These are phyloP conservation scores for Penicillium crustosum DNA, from an alignment of 2,329 filamentous ascomycete genomes.

Conservation along the genomic window DNA sequence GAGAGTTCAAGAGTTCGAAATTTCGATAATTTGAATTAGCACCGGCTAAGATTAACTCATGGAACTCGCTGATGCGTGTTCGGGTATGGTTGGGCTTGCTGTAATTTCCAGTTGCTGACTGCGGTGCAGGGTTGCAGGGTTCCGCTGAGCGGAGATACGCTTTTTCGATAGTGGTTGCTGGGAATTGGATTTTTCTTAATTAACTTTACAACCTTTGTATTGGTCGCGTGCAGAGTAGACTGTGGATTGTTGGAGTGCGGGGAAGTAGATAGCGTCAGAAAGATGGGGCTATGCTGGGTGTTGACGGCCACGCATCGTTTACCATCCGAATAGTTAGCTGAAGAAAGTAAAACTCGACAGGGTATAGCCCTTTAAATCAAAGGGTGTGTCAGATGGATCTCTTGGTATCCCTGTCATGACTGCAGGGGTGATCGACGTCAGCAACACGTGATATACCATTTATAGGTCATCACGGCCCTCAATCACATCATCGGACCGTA, in stretches of 20 bases:
- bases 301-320: neutral
- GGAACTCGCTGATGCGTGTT: neutral
- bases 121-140: neutral
- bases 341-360: neutral
- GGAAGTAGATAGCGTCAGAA: neutral
- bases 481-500: neutral
- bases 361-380: neutral
- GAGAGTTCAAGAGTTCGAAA: neutral
- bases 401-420: neutral
- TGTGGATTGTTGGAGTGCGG: neutral
- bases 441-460: constrained; percentile 5
- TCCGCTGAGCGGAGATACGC: neutral
- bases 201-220: neutral
- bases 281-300: neutral
- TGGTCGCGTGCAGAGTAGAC: neutral
- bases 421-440: constrained; percentile 7
- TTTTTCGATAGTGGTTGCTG: neutral
- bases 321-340: neutral
- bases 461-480: neutral
- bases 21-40: neutral
- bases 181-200: neutral
- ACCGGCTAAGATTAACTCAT: neutral
- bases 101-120: neutral
- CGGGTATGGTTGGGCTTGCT: neutral
- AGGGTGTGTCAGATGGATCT: neutral